Evolutionary conservation across 2,329 filamentous ascomycete genomes (phyloP).

Genomic region (Pseudogymnoascus pannorum): DNA sequence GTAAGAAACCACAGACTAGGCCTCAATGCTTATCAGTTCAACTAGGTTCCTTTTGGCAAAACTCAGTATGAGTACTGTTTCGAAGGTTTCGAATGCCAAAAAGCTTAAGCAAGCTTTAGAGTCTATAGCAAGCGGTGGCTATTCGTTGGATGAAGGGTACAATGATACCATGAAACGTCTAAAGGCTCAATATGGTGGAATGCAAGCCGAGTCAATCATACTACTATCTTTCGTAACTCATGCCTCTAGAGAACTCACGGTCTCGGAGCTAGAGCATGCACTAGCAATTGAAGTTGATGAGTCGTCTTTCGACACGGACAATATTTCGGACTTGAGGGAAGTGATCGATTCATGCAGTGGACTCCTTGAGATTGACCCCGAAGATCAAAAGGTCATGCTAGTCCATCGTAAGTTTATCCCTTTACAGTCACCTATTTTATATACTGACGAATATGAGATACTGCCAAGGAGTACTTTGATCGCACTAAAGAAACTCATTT

Average conservation of each 20-base stretch:
- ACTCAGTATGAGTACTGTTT: background rate
- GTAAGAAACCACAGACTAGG: background rate
- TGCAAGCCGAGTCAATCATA: background rate
- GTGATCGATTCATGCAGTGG: background rate
- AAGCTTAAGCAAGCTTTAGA: background rate
- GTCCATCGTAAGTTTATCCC: background rate
- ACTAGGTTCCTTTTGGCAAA: background rate
- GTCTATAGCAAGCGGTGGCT: background rate
- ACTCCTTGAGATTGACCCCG: background rate
- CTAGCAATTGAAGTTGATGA: background rate
- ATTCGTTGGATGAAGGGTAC: background rate
- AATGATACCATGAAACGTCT: background rate
- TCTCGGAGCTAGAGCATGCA: background rate
- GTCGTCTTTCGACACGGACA: background rate
- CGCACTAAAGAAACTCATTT: background rate
- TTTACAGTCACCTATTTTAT: background rate
- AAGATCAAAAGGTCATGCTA: background rate
- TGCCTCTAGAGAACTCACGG: background rate
- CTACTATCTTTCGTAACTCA: background rate
- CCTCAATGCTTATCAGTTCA: background rate
- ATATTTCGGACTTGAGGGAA: background rate
- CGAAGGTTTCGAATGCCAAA: background rate
- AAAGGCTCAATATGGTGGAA: background rate
- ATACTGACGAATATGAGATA: background rate
- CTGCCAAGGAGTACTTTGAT: background rate